Conservation (phyloP, 192 early-diverging fungal genomes). For the Powellomyces hirtus region DNA sequence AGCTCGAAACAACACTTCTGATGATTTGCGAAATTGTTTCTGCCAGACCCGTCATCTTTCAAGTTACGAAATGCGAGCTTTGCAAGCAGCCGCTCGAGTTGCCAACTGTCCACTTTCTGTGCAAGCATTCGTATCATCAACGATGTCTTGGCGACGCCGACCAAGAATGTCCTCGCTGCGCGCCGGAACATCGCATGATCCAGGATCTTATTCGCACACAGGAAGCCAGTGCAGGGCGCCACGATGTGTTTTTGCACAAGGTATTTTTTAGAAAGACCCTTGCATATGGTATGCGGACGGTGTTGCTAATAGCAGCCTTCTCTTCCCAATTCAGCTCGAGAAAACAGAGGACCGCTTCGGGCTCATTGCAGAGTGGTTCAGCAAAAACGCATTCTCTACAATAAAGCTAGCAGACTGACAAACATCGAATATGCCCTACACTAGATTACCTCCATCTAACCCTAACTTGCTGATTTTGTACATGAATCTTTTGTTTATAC, state of each 20-base stretch:
- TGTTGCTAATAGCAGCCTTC: neutral
- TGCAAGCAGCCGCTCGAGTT: conserved; percentile 68
- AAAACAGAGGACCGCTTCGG: conserved; percentile 78
- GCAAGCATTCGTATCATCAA: conserved; percentile 93
- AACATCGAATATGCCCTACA: neutral
- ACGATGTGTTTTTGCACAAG: conserved; percentile 80
- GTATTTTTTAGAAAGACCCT: conserved; percentile 46
- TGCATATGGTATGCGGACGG: too few species aligned
- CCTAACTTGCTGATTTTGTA: neutral
- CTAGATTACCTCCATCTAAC: neutral
- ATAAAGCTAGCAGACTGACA: neutral
- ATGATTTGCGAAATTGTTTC: too few species aligned
- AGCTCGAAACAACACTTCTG: too few species aligned
- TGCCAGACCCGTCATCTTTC: conserved; percentile 46
- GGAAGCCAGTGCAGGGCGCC: conserved; percentile 70
- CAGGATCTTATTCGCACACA: conserved; percentile 75
- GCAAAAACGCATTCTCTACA: conserved; percentile 72
- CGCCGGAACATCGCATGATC: conserved; percentile 78
- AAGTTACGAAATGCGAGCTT: conserved; percentile 46
- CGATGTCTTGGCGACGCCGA: conserved; percentile 57
- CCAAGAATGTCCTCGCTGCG: conserved; percentile 61
- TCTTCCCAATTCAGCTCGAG: conserved; percentile 51
- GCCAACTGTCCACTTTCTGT: conserved; percentile 90
- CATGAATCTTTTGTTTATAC: neutral
- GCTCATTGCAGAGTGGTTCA: conserved; percentile 86